Evolutionary conservation across 306 rosid species (phyloP).

Genomic region (Quercus alba): DNA sequence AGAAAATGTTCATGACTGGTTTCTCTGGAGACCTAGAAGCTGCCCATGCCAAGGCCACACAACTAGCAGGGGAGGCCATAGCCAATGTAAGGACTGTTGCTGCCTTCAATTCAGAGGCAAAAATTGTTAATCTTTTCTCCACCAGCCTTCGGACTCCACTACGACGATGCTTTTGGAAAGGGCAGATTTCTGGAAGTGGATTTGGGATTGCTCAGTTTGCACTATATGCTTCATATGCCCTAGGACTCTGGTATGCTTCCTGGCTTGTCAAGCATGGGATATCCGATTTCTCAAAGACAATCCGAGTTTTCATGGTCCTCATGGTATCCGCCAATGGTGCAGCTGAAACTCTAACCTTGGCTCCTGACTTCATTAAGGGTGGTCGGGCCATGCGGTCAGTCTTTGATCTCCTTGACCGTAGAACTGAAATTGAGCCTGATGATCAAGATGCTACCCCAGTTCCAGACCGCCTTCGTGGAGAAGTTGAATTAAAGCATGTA

Average conservation of each 20-base stretch:
- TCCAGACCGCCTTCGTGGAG: constrained; percentile 89
- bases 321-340: constrained; percentile 98
- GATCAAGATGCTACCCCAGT: constrained; percentile 72
- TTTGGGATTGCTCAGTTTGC: constrained; percentile 89
- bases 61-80: constrained; percentile 96
- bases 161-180: constrained; percentile 90
- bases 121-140: constrained; percentile 71
- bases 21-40: constrained; percentile 97
- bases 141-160: constrained; percentile 74
- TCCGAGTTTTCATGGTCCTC: constrained; percentile 85
- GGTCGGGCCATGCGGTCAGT: constrained; percentile 97
- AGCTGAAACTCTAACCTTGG: constrained; percentile 93
- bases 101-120: constrained; percentile 81
- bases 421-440: constrained; percentile 98
- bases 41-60: constrained; percentile 93
- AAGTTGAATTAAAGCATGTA: constrained; percentile 89
- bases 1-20: constrained; percentile 99
- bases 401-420: constrained; percentile 88
- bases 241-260: constrained; percentile 98
- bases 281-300: constrained; percentile 90
- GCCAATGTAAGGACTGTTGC: constrained; percentile 94
- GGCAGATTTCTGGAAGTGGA: constrained; percentile 91
- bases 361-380: constrained; percentile 98
- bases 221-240: constrained; percentile 84
- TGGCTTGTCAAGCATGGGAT: constrained; percentile 95